Evolutionary conservation across 2,329 filamentous ascomycete species (phyloP).

Genomic region (Fusarium albosuccineum): DNA sequence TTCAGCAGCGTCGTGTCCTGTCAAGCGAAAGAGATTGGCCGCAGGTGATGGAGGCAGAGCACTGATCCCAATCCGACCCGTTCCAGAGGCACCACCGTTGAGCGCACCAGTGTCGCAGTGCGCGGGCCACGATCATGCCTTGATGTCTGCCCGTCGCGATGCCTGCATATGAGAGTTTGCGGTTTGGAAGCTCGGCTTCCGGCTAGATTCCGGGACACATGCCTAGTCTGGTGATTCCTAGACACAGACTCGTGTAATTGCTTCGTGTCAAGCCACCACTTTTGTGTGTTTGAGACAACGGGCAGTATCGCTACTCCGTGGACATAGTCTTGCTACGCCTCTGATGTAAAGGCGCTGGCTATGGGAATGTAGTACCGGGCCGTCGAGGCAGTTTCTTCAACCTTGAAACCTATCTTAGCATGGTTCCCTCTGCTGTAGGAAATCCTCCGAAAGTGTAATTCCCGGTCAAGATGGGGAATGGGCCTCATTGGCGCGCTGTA

Average conservation of each 20-base stretch:
- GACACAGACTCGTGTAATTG: neutral
- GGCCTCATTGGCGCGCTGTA: slow-evolving; percentile 8
- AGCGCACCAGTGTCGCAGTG: neutral
- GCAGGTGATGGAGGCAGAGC: neutral
- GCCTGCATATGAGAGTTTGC: neutral
- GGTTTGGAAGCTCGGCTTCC: slow-evolving; percentile 1
- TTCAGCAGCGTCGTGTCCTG: slow-evolving; percentile 1
- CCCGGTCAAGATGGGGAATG: neutral
- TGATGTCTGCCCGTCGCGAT: neutral
- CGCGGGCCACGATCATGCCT: neutral
- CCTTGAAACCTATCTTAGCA: neutral
- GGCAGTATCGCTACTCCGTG: too few relatives aligned
- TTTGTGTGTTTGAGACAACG: too few relatives aligned
- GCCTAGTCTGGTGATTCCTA: neutral
- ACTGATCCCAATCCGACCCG: neutral
- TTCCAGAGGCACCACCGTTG: neutral
- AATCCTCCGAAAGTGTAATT: slow-evolving; percentile 1
- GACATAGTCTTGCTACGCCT: neutral
- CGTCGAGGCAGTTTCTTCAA: neutral
- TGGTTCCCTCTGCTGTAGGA: neutral
- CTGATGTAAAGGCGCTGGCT: too few relatives aligned
- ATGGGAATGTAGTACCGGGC: too few relatives aligned
- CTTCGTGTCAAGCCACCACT: too few relatives aligned
- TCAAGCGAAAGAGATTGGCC: slow-evolving; percentile 3
- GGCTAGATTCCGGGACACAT: slow-evolving; percentile 4